Evolutionary conservation across 2,329 filamentous ascomycete species (phyloP).

Genomic region (Penicillium sp.): DNA sequence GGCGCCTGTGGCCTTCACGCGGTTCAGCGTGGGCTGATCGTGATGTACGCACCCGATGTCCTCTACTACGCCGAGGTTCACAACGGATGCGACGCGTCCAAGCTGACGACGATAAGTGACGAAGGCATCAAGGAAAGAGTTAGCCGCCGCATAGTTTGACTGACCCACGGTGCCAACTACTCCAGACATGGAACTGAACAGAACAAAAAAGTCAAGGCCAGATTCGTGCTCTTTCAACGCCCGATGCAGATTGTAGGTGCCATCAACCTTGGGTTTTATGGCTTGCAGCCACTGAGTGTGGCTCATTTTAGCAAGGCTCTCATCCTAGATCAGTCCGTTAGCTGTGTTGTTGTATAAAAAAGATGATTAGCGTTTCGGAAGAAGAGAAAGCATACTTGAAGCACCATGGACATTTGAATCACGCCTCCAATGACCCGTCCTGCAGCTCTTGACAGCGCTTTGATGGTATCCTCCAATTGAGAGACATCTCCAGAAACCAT

Average conservation of each 20-base stretch:
- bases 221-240: background rate
- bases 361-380: too few relatives aligned
- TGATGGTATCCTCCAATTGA: background rate
- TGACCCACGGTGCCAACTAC: constrained; percentile 41
- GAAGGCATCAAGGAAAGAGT: constrained; percentile 34
- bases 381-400: too few relatives aligned
- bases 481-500: background rate
- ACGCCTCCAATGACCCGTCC: constrained; percentile 1
- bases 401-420: constrained; percentile 7
- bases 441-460: background rate
- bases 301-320: constrained; percentile 34
- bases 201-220: constrained; percentile 26
- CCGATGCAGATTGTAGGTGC: constrained; percentile 32
- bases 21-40: constrained; percentile 13
- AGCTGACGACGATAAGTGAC: constrained; percentile 22
- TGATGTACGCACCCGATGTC: constrained; percentile 26
- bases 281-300: constrained; percentile 33
- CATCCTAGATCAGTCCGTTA: constrained; percentile 2
- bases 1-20: constrained; percentile 6
- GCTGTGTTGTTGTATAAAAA: too few relatives aligned
- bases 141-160: constrained; percentile 42
- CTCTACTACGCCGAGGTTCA: constrained; percentile 29
- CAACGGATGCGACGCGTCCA: constrained; percentile 21
- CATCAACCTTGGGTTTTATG: constrained; percentile 38
- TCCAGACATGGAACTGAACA: constrained; percentile 37